These are phyloP conservation scores for Cladosporium sp. DNA, from an alignment of 2,329 filamentous ascomycete species.

Conservation along the genomic window DNA sequence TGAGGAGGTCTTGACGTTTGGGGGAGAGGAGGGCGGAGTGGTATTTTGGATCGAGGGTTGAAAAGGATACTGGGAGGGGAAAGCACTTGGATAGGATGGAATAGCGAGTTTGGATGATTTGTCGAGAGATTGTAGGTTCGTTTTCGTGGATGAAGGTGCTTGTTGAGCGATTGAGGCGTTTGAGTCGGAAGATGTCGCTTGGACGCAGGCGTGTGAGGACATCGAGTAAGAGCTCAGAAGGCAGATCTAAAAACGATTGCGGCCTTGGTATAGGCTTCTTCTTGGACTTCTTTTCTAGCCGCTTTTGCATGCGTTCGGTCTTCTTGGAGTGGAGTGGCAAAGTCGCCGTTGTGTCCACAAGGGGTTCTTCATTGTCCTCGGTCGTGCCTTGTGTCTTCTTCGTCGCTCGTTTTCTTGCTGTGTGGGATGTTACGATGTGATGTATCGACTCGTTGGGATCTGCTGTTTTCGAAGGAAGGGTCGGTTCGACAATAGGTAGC, in stretches of 20 bases:
- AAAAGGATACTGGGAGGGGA: slow-evolving; percentile 45
- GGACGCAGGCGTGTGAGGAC: slow-evolving; percentile 47
- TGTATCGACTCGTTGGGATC: neutral
- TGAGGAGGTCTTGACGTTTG: slow-evolving; percentile 41
- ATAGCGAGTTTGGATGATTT: slow-evolving; percentile 48
- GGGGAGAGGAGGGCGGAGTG: slow-evolving; percentile 38
- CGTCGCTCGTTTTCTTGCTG: neutral
- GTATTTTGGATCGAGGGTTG: slow-evolving; percentile 34
- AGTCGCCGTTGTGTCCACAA: slow-evolving; percentile 48
- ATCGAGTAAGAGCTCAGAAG: slow-evolving; percentile 50
- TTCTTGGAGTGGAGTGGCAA: slow-evolving; percentile 51
- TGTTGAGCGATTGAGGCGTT: slow-evolving; percentile 41
- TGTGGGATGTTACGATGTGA: neutral
- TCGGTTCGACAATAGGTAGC: neutral
- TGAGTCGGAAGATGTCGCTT: slow-evolving; percentile 48
- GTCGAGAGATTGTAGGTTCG: slow-evolving; percentile 40
- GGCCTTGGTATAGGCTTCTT: slow-evolving; percentile 31
- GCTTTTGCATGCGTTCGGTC: slow-evolving; percentile 46
- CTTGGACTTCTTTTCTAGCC: slow-evolving; percentile 38
- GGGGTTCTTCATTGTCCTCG: slow-evolving; percentile 39
- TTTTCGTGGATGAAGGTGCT: slow-evolving; percentile 43
- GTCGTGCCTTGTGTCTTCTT: neutral
- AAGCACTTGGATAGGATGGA: slow-evolving; percentile 50
- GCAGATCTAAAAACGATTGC: slow-evolving; percentile 44
- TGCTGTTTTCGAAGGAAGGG: neutral